phyloP scores from a whole-genome alignment of 192 early-diverging fungal species.

The Coemansia sp. region DNA sequence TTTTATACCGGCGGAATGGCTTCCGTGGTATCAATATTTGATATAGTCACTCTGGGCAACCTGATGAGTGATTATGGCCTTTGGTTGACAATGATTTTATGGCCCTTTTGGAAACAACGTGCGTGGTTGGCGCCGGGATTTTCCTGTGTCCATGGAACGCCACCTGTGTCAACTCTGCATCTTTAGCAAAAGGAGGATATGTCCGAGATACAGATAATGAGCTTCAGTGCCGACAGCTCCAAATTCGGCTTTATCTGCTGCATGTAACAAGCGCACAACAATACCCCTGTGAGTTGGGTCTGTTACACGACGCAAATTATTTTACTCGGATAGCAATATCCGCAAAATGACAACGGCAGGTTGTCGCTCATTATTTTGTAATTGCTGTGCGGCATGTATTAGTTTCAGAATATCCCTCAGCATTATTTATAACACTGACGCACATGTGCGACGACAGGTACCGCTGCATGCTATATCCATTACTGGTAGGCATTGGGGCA shows the following conservation, averaged over 20 bases:
- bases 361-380: not conserved
- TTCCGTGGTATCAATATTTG: not conserved
- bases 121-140: not conserved
- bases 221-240: not conserved
- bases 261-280: slow-evolving; percentile 1
- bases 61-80: slow-evolving; percentile 5
- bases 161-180: not conserved
- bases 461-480: slow-evolving; percentile 1
- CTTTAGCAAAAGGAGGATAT: not conserved
- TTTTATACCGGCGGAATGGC: not conserved
- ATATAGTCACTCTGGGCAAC: not conserved
- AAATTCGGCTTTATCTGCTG: slow-evolving; percentile 9
- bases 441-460: not conserved
- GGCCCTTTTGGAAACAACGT: not conserved
- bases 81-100: not conserved
- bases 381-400: not conserved
- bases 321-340: not conserved
- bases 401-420: not conserved
- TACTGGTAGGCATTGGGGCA: slow-evolving; percentile 6
- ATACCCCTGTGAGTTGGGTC: not conserved
- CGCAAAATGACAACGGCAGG: not conserved
- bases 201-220: not conserved
- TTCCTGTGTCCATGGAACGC: not conserved
- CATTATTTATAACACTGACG: not conserved
- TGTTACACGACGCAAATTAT: not conserved